phyloP scores from a whole-genome alignment of 805 yeast genomes.

The Tanozyma kutaoensis region DNA sequence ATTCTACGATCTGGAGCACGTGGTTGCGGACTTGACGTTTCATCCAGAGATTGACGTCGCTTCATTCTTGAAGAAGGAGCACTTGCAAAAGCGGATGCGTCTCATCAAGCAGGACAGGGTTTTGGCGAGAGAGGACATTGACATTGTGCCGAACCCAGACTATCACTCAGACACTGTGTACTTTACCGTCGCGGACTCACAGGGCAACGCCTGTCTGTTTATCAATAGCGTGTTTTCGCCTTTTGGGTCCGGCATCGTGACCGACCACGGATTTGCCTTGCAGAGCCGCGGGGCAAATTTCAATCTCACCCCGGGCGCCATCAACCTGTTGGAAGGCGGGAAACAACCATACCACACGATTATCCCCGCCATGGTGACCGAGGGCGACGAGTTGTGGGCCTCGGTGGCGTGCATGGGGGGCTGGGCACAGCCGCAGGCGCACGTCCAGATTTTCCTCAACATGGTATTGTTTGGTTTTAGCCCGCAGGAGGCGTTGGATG shows the following conservation, averaged over 20 bases:
- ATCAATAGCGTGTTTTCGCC: slow-evolving; percentile 60
- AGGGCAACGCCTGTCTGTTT: slow-evolving; percentile 49
- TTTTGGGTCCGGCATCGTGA: slow-evolving; percentile 62
- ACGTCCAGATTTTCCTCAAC: slow-evolving; percentile 63
- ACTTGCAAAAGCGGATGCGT: slow-evolving; percentile 36
- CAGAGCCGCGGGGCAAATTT: slow-evolving; percentile 75
- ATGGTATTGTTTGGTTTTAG: slow-evolving; percentile 46
- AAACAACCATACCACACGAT: slow-evolving; percentile 77
- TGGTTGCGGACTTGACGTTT: slow-evolving; percentile 49
- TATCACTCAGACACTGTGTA: slow-evolving; percentile 7
- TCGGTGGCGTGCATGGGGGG: slow-evolving; percentile 83
- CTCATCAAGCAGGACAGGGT: slow-evolving; percentile 6
- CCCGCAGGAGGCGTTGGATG: slow-evolving; percentile 66
- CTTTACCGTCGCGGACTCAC: slow-evolving; percentile 5
- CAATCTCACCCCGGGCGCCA: slow-evolving; percentile 40
- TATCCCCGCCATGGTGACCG: slow-evolving; percentile 69
- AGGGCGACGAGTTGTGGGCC: slow-evolving; percentile 39
- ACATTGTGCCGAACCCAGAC: slow-evolving; percentile 6
- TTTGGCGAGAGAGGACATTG: slow-evolving; percentile 4
- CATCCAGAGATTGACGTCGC: slow-evolving; percentile 19
- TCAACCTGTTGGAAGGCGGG: slow-evolving; percentile 51
- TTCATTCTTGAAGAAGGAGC: slow-evolving; percentile 33
- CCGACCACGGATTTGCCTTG: slow-evolving; percentile 55
- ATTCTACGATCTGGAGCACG: slow-evolving; percentile 64
- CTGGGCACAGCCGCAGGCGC: slow-evolving; percentile 78